Base-by-base conservation (phyloP, 176 grass and related monocot genomes). In the Ananas comosus region DNA sequence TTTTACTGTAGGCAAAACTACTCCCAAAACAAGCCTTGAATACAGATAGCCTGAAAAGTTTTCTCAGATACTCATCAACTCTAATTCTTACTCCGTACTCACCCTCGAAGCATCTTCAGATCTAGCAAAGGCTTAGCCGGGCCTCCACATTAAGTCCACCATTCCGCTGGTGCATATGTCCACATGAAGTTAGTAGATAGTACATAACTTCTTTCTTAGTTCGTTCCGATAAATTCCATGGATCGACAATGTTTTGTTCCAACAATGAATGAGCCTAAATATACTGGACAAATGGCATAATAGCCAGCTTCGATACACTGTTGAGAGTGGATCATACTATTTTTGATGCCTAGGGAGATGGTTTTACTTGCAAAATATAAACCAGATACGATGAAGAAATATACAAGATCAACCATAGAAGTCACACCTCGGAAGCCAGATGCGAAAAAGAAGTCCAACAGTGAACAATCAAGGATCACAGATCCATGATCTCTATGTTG, bases 11-110 rank as follows among this genome's bases (percentile, higher is more conserved):
- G 23, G 63, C 11, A 5, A 85, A 91, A 71, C 80, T 88, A 66
- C 81, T 88, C 4, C 91, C 91, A 29, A 96, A 96, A 75, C 81
- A 88, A 72, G 80, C 67, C 65, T 88, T 51, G 88, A 91, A 80
- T 91, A 79, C 42, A 91, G 67, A 86, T 91, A 83, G 76, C 80
- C 88, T 71, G 91, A 96, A 70, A 96, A 85, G 49, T n/a, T 51
- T 86, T 63, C 85, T 88, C 77, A 96, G 77, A 63, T 79, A 80
- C 25, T 79, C 80, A 81, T 90, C 79, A 13, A 96, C 78, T 66
- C 64, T 51, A 96, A 80, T 73, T 96, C 92, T 47, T 69, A 52
- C 71, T 80, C 42, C 75, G 83, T 53, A 83, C 57, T 64, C 49
- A 18, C 64, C 76, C n/a, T 70, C 72, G 67, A n/a, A 91, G 3